Conservation (phyloP, 345 rosid species). For the Dipteronia dyeriana region DNA sequence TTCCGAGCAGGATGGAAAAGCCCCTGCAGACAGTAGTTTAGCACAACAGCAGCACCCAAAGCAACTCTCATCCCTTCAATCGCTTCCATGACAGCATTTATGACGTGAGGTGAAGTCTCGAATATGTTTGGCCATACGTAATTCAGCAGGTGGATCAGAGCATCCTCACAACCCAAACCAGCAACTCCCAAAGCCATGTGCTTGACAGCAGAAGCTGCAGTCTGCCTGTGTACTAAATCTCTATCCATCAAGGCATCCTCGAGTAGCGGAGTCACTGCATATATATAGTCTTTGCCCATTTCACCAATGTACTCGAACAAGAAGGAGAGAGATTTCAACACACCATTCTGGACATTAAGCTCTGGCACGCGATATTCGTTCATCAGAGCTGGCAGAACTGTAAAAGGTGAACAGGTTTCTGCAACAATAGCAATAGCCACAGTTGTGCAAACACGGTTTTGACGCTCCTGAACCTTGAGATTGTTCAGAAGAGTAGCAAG, state of each 20-base stretch:
- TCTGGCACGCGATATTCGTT: conserved; percentile 98
- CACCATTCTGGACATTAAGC: conserved; percentile 98
- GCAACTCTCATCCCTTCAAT: conserved; percentile 99
- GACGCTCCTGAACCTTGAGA: conserved; percentile 99
- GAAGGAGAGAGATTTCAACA: conserved; percentile 91
- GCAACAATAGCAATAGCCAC: conserved; percentile 98
- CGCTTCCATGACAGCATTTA: conserved; percentile 97
- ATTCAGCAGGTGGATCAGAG: conserved; percentile 82
- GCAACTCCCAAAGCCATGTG: conserved; percentile 99
- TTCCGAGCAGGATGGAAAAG: conserved; percentile 97
- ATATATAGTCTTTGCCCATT: conserved; percentile 98
- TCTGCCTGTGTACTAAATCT: conserved; percentile 96
- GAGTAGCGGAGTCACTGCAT: conserved; percentile 94
- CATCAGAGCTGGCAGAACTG: conserved; percentile 94
- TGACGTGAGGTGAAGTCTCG: conserved; percentile 98
- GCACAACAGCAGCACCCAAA: conserved; percentile 79
- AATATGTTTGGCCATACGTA: conserved; percentile 98
- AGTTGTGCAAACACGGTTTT: conserved; percentile 99
- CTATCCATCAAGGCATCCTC: conserved; percentile 99
- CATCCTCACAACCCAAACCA: conserved; percentile 98
- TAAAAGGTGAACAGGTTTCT: conserved; percentile 97
- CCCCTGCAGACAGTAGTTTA: conserved; percentile 97
- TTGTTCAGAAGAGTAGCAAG: conserved; percentile 92
- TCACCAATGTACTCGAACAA: conserved; percentile 97
- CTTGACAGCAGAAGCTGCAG: conserved; percentile 98